Conservation (phyloP, 164 flowering plant species). For the Warburgia ugandensis region DNA sequence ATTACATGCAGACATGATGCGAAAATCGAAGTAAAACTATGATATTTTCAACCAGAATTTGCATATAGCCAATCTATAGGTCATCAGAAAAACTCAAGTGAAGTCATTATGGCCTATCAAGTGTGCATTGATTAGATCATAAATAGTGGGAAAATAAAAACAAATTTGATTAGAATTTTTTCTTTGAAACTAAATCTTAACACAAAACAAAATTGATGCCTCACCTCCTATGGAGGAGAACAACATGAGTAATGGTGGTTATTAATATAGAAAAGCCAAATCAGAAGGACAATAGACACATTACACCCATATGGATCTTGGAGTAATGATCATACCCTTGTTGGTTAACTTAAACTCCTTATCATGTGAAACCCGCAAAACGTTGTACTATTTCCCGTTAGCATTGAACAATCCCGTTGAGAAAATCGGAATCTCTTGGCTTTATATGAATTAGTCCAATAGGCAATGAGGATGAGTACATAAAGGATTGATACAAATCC, state of each 20-base stretch:
- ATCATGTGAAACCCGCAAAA: slow-evolving; percentile 21
- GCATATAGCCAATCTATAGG: too few species aligned
- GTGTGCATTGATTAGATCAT: too few species aligned
- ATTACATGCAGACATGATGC: too few species aligned
- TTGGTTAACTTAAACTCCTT: slow-evolving; percentile 20
- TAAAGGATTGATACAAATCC: slow-evolving; percentile 57
- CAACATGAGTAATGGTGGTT: slow-evolving; percentile 53
- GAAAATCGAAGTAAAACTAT: too few species aligned
- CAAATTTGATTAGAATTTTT: too few species aligned
- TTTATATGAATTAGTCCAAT: slow-evolving; percentile 47
- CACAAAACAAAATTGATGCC: too few species aligned
- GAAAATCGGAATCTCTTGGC: slow-evolving; percentile 47
- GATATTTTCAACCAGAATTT: too few species aligned
- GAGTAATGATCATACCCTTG: slow-evolving; percentile 33
- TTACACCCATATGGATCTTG: slow-evolving; percentile 36
- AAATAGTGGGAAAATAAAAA: too few species aligned
- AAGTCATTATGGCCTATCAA: too few species aligned
- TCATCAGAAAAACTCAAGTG: too few species aligned
- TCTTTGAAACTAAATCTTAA: too few species aligned
- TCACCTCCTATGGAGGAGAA: slow-evolving; percentile 38
- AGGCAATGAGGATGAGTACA: slow-evolving; percentile 46
- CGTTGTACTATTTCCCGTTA: slow-evolving; percentile 27
- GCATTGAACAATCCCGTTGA: slow-evolving; percentile 33
- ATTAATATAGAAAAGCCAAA: slow-evolving; percentile 44
- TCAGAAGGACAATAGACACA: slow-evolving; percentile 36